Evolutionary conservation across 768 basidiomycete species (phyloP).

Genomic region (Boletus coccyginus): DNA sequence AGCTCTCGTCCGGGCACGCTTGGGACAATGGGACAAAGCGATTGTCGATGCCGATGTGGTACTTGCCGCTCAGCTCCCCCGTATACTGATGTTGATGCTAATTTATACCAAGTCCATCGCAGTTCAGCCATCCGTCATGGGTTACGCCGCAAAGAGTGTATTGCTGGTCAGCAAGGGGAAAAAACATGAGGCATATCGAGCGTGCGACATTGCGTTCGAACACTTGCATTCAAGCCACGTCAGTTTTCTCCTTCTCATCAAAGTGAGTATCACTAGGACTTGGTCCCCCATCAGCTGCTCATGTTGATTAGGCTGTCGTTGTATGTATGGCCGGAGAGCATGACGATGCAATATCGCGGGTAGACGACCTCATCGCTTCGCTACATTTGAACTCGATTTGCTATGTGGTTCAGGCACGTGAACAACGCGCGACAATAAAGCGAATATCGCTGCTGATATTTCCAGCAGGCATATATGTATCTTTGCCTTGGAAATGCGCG

Average conservation of each 20-base stretch:
- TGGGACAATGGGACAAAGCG: too few relatives aligned
- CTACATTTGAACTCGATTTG: neutral
- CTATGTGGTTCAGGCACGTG: neutral
- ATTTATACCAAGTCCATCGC: neutral
- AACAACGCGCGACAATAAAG: too few relatives aligned
- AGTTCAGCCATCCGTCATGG: neutral
- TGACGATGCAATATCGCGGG: neutral
- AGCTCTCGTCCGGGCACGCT: too few relatives aligned
- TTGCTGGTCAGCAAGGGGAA: neutral
- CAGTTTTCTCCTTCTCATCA: neutral
- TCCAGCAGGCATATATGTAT: too few relatives aligned
- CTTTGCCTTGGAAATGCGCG: too few relatives aligned
- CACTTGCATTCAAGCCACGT: neutral
- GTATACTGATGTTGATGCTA: neutral
- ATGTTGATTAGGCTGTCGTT: neutral
- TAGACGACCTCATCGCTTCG: neutral
- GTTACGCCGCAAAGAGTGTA: neutral
- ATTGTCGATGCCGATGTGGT: constrained; percentile 6
- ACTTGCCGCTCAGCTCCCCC: neutral
- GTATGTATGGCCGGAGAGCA: neutral
- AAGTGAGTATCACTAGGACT: neutral
- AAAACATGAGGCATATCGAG: neutral
- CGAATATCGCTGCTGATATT: neutral
- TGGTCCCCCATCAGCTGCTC: neutral
- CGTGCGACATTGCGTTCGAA: constrained; percentile 2